Evolutionary conservation across 495 filamentous ascomycete genomes (phyloP).

Genomic region (Trichoderma parareesei): DNA sequence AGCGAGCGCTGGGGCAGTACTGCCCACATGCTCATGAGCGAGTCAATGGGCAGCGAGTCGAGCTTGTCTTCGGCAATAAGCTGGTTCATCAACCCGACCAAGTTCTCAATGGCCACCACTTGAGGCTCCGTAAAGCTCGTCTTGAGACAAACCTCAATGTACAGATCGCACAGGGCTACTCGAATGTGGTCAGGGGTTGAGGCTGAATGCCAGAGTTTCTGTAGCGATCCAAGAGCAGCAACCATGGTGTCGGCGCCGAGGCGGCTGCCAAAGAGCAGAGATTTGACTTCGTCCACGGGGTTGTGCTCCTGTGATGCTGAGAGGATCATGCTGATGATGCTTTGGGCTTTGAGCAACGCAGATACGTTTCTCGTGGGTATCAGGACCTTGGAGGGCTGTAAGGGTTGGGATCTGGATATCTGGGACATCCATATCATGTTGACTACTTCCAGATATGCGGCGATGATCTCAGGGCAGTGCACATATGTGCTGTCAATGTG

Average conservation of each 20-base stretch:
- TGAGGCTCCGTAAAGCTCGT: slow-evolving; percentile 25
- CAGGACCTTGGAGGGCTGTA: slow-evolving; percentile 5
- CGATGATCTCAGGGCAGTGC: slow-evolving; percentile 27
- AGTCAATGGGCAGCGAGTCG: neutral
- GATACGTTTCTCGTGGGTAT: neutral
- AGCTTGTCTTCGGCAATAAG: neutral
- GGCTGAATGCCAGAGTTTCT: slow-evolving; percentile 20
- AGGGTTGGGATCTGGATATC: slow-evolving; percentile 3
- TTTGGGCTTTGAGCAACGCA: slow-evolving; percentile 6
- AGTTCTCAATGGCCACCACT: slow-evolving; percentile 27
- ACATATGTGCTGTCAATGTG: neutral
- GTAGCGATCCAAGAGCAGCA: slow-evolving; percentile 18
- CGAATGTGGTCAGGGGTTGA: neutral
- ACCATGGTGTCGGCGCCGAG: slow-evolving; percentile 4
- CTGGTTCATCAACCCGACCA: slow-evolving; percentile 27
- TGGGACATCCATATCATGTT: slow-evolving; percentile 24
- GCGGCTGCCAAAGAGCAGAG: neutral
- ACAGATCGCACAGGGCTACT: slow-evolving; percentile 20
- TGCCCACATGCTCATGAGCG: slow-evolving; percentile 2
- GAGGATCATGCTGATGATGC: neutral
- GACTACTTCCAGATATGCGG: slow-evolving; percentile 34
- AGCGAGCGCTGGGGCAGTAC: slow-evolving; percentile 23
- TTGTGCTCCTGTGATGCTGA: neutral
- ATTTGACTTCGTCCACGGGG: neutral
- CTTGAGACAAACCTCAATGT: slow-evolving; percentile 18